A percentile compares a stretch with the other conserved stretches of the same genome.
Conservation (phyloP, 768 basidiomycete species). For the Amanita rimosa region DNA sequence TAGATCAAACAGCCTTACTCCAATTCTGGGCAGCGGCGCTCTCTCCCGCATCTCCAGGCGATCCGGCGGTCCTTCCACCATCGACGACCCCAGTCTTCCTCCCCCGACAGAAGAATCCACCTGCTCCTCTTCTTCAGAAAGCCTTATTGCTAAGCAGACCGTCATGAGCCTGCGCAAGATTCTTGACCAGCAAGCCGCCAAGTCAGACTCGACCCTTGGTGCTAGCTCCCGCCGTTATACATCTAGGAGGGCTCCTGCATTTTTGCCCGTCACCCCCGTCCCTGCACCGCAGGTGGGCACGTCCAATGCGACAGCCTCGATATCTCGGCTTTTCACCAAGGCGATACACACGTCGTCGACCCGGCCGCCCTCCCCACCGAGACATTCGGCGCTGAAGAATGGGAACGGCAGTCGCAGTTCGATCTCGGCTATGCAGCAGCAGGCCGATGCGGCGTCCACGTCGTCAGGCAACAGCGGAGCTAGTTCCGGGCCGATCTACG, state of each 20-base stretch:
- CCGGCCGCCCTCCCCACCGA: constrained; percentile 49
- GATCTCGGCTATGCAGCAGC: neutral
- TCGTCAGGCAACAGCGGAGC: no score
- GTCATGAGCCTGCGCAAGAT: constrained; percentile 61
- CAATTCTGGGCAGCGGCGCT: constrained; percentile 15
- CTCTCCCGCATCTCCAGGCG: constrained; percentile 1
- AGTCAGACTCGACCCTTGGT: constrained; percentile 3
- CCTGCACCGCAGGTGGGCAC: constrained; percentile 44
- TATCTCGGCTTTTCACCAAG: constrained; percentile 69
- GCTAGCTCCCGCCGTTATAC: neutral
- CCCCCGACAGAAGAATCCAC: constrained; percentile 53
- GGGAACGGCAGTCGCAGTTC: constrained; percentile 2
- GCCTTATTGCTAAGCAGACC: constrained; percentile 48
- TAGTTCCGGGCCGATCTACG: neutral
- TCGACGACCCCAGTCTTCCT: neutral
- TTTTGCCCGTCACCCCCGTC: constrained; percentile 38
- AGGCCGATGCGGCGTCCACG: no score
- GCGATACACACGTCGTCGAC: constrained; percentile 47
- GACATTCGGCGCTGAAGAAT: constrained; percentile 29
- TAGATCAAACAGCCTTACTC: constrained; percentile 21
- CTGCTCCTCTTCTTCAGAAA: constrained; percentile 41
- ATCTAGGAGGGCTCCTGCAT: constrained; percentile 16
- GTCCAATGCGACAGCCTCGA: constrained; percentile 66
- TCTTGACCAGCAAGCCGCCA: constrained; percentile 40
- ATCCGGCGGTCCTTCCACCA: constrained; percentile 1